Conservation (phyloP, 768 basidiomycete genomes). For the Leucosporidium scottii region DNA sequence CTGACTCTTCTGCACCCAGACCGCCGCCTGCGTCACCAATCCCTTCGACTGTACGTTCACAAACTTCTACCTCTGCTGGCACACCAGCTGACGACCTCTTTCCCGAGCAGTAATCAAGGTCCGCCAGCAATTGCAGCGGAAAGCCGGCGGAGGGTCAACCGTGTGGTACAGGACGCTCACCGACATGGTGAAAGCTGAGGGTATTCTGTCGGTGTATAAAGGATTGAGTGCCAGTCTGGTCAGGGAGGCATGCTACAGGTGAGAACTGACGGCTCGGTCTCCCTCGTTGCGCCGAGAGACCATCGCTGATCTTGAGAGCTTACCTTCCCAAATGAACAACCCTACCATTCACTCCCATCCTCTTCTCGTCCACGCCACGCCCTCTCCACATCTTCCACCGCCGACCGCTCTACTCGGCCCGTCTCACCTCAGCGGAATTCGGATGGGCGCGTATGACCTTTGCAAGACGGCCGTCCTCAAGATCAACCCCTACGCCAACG, state of each 20-base stretch:
- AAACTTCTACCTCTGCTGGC: too few species aligned
- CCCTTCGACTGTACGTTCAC: constrained; percentile 22
- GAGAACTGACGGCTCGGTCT: too few species aligned
- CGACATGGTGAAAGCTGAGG: constrained; percentile 33
- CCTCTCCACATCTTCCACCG: too few species aligned
- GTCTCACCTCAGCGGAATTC: constrained; percentile 18
- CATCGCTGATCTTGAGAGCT: neutral
- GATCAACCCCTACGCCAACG: constrained; percentile 13
- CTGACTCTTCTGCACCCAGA: neutral
- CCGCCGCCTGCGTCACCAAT: constrained; percentile 21
- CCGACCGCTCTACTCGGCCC: too few species aligned
- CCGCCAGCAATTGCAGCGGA: constrained; percentile 33
- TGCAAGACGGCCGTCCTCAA: constrained; percentile 24
- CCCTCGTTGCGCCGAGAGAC: neutral
- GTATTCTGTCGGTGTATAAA: constrained; percentile 23
- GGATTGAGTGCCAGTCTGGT: constrained; percentile 24
- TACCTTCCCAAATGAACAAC: too few species aligned
- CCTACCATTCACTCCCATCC: too few species aligned
- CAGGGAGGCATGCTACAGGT: constrained; percentile 17
- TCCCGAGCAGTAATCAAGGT: constrained; percentile 30
- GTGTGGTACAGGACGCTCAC: constrained; percentile 25
- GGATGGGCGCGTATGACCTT: constrained; percentile 37
- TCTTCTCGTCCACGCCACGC: too few species aligned
- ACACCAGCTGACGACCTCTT: neutral
- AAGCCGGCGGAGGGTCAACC: constrained; percentile 12